These are phyloP conservation scores for Fusarium udum DNA, from an alignment of 2,329 filamentous ascomycete genomes.

Conservation along the genomic window DNA sequence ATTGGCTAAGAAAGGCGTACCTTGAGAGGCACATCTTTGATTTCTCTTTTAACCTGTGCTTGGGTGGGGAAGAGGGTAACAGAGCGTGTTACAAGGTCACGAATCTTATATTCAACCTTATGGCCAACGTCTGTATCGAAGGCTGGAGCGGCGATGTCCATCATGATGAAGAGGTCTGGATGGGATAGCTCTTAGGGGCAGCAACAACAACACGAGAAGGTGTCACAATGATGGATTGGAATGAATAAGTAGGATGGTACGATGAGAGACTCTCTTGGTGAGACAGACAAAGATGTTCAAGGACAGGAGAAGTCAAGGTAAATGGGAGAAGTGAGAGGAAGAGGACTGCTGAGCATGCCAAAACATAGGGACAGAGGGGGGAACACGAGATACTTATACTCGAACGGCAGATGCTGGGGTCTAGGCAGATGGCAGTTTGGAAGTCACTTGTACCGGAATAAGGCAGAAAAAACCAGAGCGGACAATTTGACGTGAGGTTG, in stretches of 20 bases:
- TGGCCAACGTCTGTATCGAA: constrained; percentile 51
- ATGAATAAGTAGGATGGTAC: not conserved
- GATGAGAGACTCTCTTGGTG: not conserved
- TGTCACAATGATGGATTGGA: not conserved
- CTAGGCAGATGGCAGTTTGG: not conserved
- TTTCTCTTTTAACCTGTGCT: constrained; percentile 69
- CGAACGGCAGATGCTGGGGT: not conserved
- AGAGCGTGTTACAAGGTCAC: constrained; percentile 66
- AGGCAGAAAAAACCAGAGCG: constrained; percentile 1
- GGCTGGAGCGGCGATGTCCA: not conserved
- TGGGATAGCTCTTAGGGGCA: not conserved
- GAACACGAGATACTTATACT: constrained; percentile 41
- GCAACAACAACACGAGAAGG: not conserved
- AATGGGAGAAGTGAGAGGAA: not conserved
- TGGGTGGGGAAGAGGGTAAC: constrained; percentile 71
- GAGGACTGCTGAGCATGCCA: constrained; percentile 12
- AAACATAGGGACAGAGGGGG: constrained; percentile 22
- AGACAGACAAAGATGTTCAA: not conserved
- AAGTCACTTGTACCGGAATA: constrained; percentile 15
- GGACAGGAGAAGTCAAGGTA: not conserved
- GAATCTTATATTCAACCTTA: constrained; percentile 63
- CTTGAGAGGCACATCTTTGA: constrained; percentile 58
- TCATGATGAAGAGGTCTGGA: not conserved
- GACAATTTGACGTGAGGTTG: not conserved
- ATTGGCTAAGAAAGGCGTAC: constrained; percentile 17